These are phyloP conservation scores for Syzygium malaccense DNA, from an alignment of 441 rosid genomes.

Conservation along the genomic window DNA sequence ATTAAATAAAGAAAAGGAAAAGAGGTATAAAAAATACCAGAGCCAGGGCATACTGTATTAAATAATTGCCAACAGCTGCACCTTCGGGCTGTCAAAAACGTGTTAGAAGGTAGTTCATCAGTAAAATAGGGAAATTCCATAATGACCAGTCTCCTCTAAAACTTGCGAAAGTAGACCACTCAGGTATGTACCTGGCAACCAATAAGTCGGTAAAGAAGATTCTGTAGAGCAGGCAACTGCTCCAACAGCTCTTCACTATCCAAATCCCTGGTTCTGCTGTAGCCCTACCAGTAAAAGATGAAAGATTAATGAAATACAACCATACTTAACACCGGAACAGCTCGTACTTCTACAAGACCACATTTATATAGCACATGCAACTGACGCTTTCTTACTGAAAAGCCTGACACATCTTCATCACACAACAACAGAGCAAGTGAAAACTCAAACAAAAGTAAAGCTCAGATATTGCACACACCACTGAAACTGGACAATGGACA, in stretches of 20 bases:
- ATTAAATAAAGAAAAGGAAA: background rate
- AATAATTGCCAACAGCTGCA: constrained; percentile 75
- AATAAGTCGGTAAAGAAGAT: constrained; percentile 81
- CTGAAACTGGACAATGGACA: background rate
- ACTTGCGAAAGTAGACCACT: background rate
- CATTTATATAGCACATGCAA: background rate
- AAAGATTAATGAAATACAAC: background rate
- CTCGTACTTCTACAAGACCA: background rate
- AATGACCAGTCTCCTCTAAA: background rate
- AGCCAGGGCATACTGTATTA: constrained; percentile 95
- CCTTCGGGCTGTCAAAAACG: constrained; percentile 84
- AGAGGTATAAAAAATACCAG: constrained; percentile 35
- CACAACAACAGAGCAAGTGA: background rate
- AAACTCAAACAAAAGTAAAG: background rate
- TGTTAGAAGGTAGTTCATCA: background rate
- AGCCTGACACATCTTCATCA: background rate
- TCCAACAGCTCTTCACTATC: constrained; percentile 78
- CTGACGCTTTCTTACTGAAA: background rate
- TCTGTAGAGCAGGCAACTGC: constrained; percentile 89
- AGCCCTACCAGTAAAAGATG: constrained; percentile 47
- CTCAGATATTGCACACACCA: background rate
- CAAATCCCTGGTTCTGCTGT: constrained; percentile 85
- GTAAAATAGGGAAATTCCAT: background rate
- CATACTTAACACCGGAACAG: background rate
- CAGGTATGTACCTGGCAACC: constrained; percentile 74